Conservation (phyloP, 306 rosid genomes). For the Casuarina cunninghamiana region DNA sequence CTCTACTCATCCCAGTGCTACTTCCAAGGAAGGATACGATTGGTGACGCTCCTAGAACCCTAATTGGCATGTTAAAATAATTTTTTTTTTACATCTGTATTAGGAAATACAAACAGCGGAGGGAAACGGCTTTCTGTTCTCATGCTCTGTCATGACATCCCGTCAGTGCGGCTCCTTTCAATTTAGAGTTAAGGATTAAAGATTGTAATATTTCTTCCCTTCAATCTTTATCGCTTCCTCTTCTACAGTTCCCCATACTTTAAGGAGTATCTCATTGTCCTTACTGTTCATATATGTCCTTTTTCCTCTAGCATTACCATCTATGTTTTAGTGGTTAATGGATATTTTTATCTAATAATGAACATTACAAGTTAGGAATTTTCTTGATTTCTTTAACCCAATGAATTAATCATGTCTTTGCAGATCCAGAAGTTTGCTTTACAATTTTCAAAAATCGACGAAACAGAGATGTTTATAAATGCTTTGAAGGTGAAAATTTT, state of each 20-base stretch:
- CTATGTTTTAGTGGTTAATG: not conserved
- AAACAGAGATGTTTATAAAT: conserved; percentile 55
- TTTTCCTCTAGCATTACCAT: not conserved
- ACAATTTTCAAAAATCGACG: conserved; percentile 58
- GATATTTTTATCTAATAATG: not conserved
- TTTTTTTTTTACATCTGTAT: too few relatives aligned
- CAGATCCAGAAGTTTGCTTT: conserved; percentile 85
- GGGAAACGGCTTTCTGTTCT: not conserved
- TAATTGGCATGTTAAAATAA: not conserved
- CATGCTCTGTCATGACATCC: not conserved
- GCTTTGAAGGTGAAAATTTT: conserved; percentile 52
- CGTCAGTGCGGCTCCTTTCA: not conserved
- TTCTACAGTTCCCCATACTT: not conserved
- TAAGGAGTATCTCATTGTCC: not conserved
- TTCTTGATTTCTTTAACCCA: not conserved
- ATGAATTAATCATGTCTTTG: conserved; percentile 11
- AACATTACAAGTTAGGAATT: not conserved
- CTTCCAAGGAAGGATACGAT: not conserved
- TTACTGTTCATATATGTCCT: not conserved
- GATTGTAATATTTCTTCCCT: not conserved
- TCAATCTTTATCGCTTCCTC: not conserved
- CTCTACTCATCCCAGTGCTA: not conserved
- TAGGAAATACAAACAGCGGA: too few relatives aligned
- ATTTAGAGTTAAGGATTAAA: not conserved
- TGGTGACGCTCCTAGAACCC: not conserved